Evolutionary conservation across 2,329 filamentous ascomycete species (phyloP).

Genomic region (Alternaria triticina): DNA sequence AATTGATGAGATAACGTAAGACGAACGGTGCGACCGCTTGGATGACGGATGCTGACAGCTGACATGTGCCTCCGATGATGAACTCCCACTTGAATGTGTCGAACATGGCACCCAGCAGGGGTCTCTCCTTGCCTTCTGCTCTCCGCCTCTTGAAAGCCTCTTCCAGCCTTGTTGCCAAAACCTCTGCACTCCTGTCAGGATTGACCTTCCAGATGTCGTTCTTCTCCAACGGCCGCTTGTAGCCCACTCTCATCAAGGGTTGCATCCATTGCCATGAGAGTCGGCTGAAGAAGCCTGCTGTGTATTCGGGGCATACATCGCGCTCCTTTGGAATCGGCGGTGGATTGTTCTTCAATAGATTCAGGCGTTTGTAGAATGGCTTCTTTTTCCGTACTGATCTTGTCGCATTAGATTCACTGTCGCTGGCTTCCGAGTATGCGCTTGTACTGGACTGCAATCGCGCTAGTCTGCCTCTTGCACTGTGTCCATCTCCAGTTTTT

Average conservation of each 20-base stretch:
- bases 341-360: slow-evolving; percentile 56
- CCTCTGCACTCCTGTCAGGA: slow-evolving; percentile 74
- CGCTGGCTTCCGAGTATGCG: slow-evolving; percentile 37
- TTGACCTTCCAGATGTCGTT: slow-evolving; percentile 92
- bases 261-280: slow-evolving; percentile 91
- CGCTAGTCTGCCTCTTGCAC: slow-evolving; percentile 29
- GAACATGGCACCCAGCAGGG: slow-evolving; percentile 80
- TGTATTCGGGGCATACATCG: slow-evolving; percentile 70
- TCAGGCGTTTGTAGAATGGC: slow-evolving; percentile 65
- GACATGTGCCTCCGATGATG: slow-evolving; percentile 79
- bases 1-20: slow-evolving; percentile 84
- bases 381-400: slow-evolving; percentile 49
- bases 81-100: slow-evolving; percentile 88
- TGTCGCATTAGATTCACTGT: slow-evolving; percentile 36
- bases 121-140: slow-evolving; percentile 70
- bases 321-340: slow-evolving; percentile 64
- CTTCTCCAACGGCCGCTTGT: slow-evolving; percentile 79
- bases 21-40: slow-evolving; percentile 86
- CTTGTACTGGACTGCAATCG: slow-evolving; percentile 38
- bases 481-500: slow-evolving; percentile 25
- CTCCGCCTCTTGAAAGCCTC: slow-evolving; percentile 71
- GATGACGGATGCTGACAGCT: slow-evolving; percentile 71
- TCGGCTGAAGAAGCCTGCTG: slow-evolving; percentile 74
- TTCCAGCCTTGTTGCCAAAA: slow-evolving; percentile 70
- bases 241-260: slow-evolving; percentile 82